These are phyloP conservation scores for Creolimax fragrantissima DNA, from an alignment of 78 protist genomes.

Conservation along the genomic window DNA sequence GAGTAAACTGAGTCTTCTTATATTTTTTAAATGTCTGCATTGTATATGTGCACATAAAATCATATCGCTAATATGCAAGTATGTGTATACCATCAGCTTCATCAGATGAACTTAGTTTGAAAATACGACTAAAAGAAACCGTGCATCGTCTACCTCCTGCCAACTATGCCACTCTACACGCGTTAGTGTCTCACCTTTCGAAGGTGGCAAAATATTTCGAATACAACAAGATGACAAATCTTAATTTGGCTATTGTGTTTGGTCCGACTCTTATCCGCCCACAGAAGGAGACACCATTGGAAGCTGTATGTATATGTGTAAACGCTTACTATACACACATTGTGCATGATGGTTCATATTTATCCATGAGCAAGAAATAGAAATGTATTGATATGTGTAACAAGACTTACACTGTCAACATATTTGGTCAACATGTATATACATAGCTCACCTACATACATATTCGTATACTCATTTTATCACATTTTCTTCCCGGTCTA, in stretches of 20 bases:
- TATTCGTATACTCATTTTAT: neutral
- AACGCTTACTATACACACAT: neutral
- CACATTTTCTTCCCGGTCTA: neutral
- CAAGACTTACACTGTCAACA: too few relatives aligned
- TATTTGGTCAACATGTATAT: neutral
- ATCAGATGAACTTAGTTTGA: neutral
- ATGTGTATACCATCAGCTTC: too few relatives aligned
- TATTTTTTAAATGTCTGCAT: too few relatives aligned
- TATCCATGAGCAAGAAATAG: neutral
- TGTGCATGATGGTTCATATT: neutral
- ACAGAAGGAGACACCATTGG: neutral
- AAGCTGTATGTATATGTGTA: neutral
- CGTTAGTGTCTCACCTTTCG: neutral
- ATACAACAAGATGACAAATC: neutral
- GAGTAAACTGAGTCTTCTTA: too few relatives aligned
- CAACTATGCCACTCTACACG: neutral
- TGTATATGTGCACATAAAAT: too few relatives aligned
- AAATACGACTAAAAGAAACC: neutral
- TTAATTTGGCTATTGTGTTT: constrained; percentile 27
- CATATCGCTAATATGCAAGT: too few relatives aligned
- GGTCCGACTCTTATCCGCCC: constrained; percentile 31
- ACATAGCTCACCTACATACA: neutral
- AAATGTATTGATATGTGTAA: neutral
- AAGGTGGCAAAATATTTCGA: neutral
- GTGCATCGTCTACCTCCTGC: neutral